Base-by-base conservation (phyloP, 164 flowering plant genomes). In the Annona cherimola region DNA sequence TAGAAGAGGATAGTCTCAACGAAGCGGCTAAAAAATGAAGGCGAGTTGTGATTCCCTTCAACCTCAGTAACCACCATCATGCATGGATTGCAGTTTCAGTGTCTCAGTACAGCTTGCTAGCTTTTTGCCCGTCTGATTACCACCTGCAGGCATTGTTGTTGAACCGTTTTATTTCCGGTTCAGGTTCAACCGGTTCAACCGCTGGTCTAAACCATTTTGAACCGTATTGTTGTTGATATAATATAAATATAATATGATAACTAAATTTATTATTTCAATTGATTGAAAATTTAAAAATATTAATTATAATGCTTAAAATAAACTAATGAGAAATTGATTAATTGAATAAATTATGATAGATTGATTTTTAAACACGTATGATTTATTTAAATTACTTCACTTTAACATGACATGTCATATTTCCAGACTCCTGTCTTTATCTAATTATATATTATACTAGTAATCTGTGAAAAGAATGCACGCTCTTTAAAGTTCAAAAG, bases 201-300 rank as follows among this genome's bases (percentile, higher is more conserved):
- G 80, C 80, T 40, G 65, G 55, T 8, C 67, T 70, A 26, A 19
- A 3, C 68, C 76, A 67, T 9, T 70, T 63, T 43, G 77, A 0
- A 74, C 75, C 18, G 83, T 76, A 39, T 76, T 75, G 7, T 85
- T 89, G 5, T 83, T 55, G 3, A 86, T 76, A 20, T 84, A 82
- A 75, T 88, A 87, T 18, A 89, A 64, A 67, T 83, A 90, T 19
- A 84, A n/a, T n/a, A n/a, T n/a, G n/a, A n/a, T n/a, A n/a, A n/a
- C n/a, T 61, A 43, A 89, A 83, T 4, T 82, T 80, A 87, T 67
- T 46, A 89, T 72, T 55, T 87, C 80, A 19, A 89, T 81, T 0
- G 88, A 79, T n/a, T n/a, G n/a, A n/a, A n/a, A n/a, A n/a, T n/a
- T n/a, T n/a, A n/a, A n/a, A n/a, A n/a, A n/a, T n/a, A n/a, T n/a